These are phyloP conservation scores for Hyparrhenia diplandra DNA, from an alignment of 176 grass and related monocot species.

Conservation along the genomic window DNA sequence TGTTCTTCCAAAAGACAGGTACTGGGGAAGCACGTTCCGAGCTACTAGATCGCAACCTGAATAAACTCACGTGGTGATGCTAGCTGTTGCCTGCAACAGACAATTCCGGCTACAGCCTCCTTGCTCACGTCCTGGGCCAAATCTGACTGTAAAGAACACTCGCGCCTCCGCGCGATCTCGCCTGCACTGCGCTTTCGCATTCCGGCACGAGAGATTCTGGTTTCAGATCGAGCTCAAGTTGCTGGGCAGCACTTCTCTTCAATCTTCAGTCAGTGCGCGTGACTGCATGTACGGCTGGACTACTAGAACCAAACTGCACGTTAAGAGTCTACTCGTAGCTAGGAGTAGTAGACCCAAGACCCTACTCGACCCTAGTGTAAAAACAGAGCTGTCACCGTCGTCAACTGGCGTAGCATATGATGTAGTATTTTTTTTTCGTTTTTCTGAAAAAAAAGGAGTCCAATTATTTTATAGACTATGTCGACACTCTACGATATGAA, in stretches of 20 bases:
- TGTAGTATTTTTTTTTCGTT: too few species aligned
- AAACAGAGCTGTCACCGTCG: too few species aligned
- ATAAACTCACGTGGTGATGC: slow-evolving; percentile 23
- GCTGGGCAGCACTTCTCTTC: neutral
- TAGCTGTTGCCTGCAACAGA: neutral
- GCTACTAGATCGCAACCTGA: slow-evolving; percentile 1
- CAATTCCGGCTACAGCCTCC: neutral
- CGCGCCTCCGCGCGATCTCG: too few species aligned
- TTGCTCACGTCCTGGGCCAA: neutral
- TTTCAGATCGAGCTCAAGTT: neutral
- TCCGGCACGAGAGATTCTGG: neutral
- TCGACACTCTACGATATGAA: too few species aligned
- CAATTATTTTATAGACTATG: too few species aligned
- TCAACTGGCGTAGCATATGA: too few species aligned
- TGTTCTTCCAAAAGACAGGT: slow-evolving; percentile 6
- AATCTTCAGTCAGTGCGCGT: neutral
- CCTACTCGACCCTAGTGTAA: too few species aligned
- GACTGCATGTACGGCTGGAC: neutral
- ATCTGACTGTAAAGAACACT: neutral
- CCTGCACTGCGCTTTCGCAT: neutral
- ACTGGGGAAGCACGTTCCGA: neutral
- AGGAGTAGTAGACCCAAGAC: too few species aligned
- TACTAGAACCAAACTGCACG: too few species aligned
- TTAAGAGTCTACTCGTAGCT: too few species aligned
- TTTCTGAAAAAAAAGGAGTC: too few species aligned